Base-by-base conservation (phyloP, 2,329 filamentous ascomycete genomes). In the Lecanoromycetidae sp. region DNA sequence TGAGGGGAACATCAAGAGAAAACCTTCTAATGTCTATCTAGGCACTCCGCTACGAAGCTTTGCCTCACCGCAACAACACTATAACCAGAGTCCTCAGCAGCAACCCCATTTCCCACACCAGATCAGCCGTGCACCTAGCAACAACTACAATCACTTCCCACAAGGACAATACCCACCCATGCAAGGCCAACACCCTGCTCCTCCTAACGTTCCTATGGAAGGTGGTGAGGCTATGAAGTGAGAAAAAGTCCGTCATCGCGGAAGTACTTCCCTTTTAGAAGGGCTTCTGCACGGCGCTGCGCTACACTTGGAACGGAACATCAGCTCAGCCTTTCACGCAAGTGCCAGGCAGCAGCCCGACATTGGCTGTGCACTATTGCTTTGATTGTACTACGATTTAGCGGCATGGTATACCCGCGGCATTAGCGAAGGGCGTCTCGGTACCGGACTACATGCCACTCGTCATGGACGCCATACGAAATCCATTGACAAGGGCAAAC, bases 81-180 rank as follows among this genome's bases (percentile, higher is more conserved):
- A 81, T 52, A 82, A 74, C 59, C 74, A 77, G 29, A 83, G 79
- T 57, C 79, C 79, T 42, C 79, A 81, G 53, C 76, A 81, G 50
- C 54, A 59, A 56, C 78, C 82, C 59, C 76, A 81, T 56, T 81
- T 77, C 57, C 72, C 72, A 2, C 71, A 71, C 32, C 73, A 75
- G 53, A 69, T 71, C 44, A 73, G 77, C 58, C 76, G 76, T 54
- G 65, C 62, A 13, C 68, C 69, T 33, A 79, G 72, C 57, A 75
- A 74, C 54, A 72, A 69, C 55, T 74, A 71, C 59, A 74, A 67
- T 49, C 73, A 75, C 50, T 50, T 48, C 40, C 39, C 50, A 12
- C 50, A 48, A 39, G 58, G 57, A 60, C 52, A 66, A 62, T 53
- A 70, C 66, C 54, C 75, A 76, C 61, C 71, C 68, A 53, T 72